A percentile compares a stretch with the other conserved stretches of the same genome.
phyloP scores from a whole-genome alignment of 495 filamentous ascomycete genomes.

The Hyaloscypha bicolor region DNA sequence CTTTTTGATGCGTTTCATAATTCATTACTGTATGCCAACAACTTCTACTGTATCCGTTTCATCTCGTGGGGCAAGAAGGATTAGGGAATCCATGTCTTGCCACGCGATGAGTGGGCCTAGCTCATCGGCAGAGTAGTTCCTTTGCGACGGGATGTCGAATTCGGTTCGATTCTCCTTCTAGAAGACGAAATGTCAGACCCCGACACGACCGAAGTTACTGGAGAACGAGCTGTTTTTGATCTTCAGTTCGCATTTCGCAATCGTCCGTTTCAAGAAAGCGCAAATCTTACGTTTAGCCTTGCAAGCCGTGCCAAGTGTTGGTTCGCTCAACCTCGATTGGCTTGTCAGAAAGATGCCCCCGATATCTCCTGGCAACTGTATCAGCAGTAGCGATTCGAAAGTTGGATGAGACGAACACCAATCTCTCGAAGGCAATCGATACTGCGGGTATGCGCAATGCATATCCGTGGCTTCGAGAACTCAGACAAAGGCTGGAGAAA shows the following conservation, averaged over 20 bases:
- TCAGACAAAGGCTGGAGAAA: neutral
- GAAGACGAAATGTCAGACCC: neutral
- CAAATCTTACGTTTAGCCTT: neutral
- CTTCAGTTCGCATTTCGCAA: neutral
- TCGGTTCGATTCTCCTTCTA: neutral
- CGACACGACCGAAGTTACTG: neutral
- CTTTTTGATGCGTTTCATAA: conserved; percentile 3
- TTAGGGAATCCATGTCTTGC: neutral
- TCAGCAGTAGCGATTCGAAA: neutral
- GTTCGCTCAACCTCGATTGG: neutral
- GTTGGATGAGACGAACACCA: neutral
- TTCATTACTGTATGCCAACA: neutral
- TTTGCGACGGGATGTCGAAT: neutral
- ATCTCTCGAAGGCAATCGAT: neutral
- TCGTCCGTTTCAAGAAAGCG: neutral
- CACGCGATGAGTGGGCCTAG: neutral
- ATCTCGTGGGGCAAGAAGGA: neutral
- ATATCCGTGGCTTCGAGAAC: neutral
- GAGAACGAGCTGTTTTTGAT: neutral
- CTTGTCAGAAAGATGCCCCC: neutral
- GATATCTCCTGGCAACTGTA: neutral
- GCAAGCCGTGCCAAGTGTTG: neutral
- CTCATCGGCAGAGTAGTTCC: neutral
- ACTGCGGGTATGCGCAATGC: neutral
- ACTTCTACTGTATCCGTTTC: neutral